Evolutionary conservation across 768 basidiomycete genomes (phyloP), one percentile per base, ranked within the genome.

Genomic region (Wakefieldia striispora): DNA sequence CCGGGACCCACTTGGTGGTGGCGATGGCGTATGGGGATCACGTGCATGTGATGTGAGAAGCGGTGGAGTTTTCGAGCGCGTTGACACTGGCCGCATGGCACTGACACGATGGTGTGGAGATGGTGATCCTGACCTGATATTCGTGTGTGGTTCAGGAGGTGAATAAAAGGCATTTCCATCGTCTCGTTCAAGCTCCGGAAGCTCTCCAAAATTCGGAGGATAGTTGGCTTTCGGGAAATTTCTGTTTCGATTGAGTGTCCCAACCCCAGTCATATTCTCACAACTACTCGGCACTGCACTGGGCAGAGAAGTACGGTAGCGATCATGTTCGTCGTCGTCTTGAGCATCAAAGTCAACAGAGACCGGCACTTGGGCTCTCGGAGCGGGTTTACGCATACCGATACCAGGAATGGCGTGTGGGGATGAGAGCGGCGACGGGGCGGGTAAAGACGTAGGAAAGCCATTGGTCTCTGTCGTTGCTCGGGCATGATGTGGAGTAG

Each of bases 261-360:
- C 86, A 24, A 88, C 55, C 12, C 86, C 86, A 12, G 84, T 87
- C 81, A 87, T 83, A 55, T 87, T 76, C 50, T 80, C 78, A 29
- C 67, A 74, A 39, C 66, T 72, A 40, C 69, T 74, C 19, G 79
- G 74, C 24, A 86, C 72, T 13, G 74, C 74, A 54, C 82, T 84
- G 3, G 82, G 78, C 23, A 82, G 64, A 45, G 78, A 66, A 8
- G 72, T 70, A 17, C 79, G 75, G 38, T 71, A 61, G 29, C 58
- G 63, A 37, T 47, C 59, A 39, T 57, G 64, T 48, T 68, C 65
- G 27, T 72, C 71, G 23, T 58, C 67, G 13, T 68, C 64, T 16
- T 57, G 67, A 12, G 64, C 64, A 43, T 67, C 62, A 38, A 79
- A 75, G 29, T 76, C 72, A 40, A 82, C 74, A 11, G 83, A 83